Base-by-base conservation (phyloP, 2,329 filamentous ascomycete genomes). In the Microsporum canis region DNA sequence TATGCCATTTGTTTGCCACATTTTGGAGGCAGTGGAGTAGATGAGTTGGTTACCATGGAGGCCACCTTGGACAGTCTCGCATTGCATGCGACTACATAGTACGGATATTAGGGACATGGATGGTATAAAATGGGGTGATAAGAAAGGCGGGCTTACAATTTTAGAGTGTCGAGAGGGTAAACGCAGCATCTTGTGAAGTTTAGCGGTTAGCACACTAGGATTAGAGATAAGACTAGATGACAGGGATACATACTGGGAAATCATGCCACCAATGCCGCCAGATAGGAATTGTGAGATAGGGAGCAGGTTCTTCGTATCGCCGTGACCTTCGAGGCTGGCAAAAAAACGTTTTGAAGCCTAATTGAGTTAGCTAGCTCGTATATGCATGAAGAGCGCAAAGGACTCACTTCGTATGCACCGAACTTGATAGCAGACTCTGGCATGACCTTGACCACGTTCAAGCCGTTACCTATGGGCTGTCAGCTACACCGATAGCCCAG, bases 401-500 rank as follows among this genome's bases (percentile, higher is more conserved):
- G 64, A 63, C 75, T 68, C 72, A 83, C 83, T 77, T 99, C 94
- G 71, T 96, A 99, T 23, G 91, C 92, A 63, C 94, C 94, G 72
- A 99, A 99, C 75, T 96, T 95, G 71, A 99, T 96, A 31, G 94
- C 92, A 33, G 92, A 96, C 77, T 99, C 94, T 0, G 94, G 94
- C 90, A 97, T 96, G 63, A 99, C 94, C 75, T 99, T 99, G 70
- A 96, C 75, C 2, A 99, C 91, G 68, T 99, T 99, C 67, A 99
- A 79, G 2, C 94, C 94, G 70, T 99, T 99, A 41, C 94, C 91
- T 95, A 67, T 31, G 23, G 3, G 31, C 14, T 12, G 23, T 51
- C 45, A 33, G 45, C 45, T 29, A 29, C 4, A 23, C 12, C 3
- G 5, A 27, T 10, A 12, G 10, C 29, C 8, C 38, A 29, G 4